Conservation (phyloP, 768 basidiomycete genomes). For the Termitomyces sp. region DNA sequence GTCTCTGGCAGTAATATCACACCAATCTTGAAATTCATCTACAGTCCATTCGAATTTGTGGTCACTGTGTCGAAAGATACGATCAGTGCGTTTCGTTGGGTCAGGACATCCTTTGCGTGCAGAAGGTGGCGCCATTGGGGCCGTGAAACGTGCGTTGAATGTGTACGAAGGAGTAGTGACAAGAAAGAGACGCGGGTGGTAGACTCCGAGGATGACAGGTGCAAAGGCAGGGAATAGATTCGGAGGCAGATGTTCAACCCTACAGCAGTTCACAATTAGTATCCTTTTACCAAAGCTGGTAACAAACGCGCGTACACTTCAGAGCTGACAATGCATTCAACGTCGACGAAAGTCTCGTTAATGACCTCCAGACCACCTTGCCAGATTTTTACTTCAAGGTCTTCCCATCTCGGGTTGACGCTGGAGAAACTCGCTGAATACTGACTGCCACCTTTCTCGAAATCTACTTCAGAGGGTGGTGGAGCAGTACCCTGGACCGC, state of each 20-base stretch:
- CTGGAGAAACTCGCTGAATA: slow-evolving; percentile 21
- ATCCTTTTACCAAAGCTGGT: neutral
- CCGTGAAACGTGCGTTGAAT: slow-evolving; percentile 72
- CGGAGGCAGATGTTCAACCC: slow-evolving; percentile 75
- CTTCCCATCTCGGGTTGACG: slow-evolving; percentile 57
- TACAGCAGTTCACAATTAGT: slow-evolving; percentile 23
- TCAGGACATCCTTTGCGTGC: slow-evolving; percentile 56
- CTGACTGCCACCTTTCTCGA: slow-evolving; percentile 16
- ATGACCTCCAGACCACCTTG: slow-evolving; percentile 64
- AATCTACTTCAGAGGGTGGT: slow-evolving; percentile 16
- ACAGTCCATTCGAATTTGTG: slow-evolving; percentile 90
- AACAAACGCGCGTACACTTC: slow-evolving; percentile 62
- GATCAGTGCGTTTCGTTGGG: slow-evolving; percentile 68
- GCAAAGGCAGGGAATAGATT: slow-evolving; percentile 57
- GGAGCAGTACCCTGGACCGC: slow-evolving; percentile 48
- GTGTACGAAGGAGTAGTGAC: slow-evolving; percentile 84
- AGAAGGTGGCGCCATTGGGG: slow-evolving; percentile 39
- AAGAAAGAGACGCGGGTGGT: slow-evolving; percentile 68
- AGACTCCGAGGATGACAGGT: slow-evolving; percentile 69
- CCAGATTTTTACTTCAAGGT: slow-evolving; percentile 63
- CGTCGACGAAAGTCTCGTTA: slow-evolving; percentile 59
- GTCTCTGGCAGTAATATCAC: slow-evolving; percentile 42
- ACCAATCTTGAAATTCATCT: slow-evolving; percentile 68
- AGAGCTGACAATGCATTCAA: slow-evolving; percentile 70
- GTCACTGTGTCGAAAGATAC: slow-evolving; percentile 75